Conservation (phyloP, 805 yeast genomes). For the Kodamaea jinghongensis region DNA sequence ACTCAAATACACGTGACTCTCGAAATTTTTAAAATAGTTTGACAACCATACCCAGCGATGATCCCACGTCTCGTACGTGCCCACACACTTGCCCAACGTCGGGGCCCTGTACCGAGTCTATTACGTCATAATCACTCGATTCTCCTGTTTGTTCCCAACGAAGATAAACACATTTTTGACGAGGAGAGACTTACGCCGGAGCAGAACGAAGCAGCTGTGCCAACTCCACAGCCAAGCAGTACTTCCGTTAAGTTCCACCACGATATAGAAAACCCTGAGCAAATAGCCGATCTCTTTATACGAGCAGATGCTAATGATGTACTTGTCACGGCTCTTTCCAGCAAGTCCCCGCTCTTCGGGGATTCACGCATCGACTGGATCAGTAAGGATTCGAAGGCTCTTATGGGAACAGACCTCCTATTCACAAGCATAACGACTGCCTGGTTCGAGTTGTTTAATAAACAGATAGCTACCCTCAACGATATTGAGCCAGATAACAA, state of each 20-base stretch:
- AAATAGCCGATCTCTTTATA: conserved; percentile 32
- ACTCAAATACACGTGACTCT: too few species aligned
- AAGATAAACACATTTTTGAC: conserved; percentile 25
- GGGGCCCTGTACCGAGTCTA: too few species aligned
- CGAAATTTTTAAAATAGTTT: too few species aligned
- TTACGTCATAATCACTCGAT: neutral
- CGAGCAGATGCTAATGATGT: conserved; percentile 28
- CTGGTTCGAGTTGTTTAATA: conserved; percentile 31
- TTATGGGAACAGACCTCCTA: conserved; percentile 21
- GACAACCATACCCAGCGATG: too few species aligned
- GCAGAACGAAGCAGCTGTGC: conserved; percentile 34
- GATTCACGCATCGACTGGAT: conserved; percentile 22
- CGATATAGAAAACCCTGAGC: conserved; percentile 34
- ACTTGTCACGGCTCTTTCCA: conserved; percentile 28
- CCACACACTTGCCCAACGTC: too few species aligned
- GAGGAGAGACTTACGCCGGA: conserved; percentile 26
- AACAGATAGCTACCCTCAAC: conserved; percentile 16
- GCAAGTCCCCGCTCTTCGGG: conserved; percentile 28
- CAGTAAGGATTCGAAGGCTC: conserved; percentile 11
- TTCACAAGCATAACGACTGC: conserved; percentile 26
- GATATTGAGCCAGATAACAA: conserved; percentile 6
- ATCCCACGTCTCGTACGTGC: too few species aligned
- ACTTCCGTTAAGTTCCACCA: conserved; percentile 17
- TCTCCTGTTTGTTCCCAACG: conserved; percentile 29
- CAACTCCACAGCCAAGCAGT: conserved; percentile 23